Evolutionary conservation across 129 eudicot species (phyloP), one percentile per base, ranked within the genome.

Genomic region (Flaveria linearis): DNA sequence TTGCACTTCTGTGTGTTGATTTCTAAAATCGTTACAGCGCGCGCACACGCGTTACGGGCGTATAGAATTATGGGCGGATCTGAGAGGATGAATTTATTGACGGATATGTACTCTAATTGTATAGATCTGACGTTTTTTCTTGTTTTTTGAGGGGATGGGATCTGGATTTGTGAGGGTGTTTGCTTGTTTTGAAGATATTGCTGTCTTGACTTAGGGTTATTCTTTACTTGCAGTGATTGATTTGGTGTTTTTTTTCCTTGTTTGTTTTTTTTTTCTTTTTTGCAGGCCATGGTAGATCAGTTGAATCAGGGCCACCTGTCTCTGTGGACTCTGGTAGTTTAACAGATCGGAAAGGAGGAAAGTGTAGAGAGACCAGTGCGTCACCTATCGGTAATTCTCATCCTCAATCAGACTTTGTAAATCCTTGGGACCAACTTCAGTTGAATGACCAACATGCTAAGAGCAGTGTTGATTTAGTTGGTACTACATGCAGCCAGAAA

Each of bases 211-310:
- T 0, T 55, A 16, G 50, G 67, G n/a, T 57, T 57, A 18, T 76
- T 23, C 26, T 63, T 72, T 61, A 47, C 57, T 56, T 82, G 73
- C 64, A 71, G 2, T 68, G 63, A 72, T 82, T 41, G 41, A 47
- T 64, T 63, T 60, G 65, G 20, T 18, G 25, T 68, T 74, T 62
- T 45, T 72, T 57, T 45, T 45, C 13, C n/a, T 45, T 45, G 12
- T 45, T 23, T 58, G 58, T 8, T n/a, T 46, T 12, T 18, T 82
- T 62, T 80, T 58, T n/a, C 4, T 28, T 68, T 7, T 55, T 78
- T 85, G 83, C 80, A 92, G 98, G 93, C 86, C 87, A 86, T 86
- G 88, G 83, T 79, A 79, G 72, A 78, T 66, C 86, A 33, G 93
- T 78, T 28, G 96, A 85, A n/a, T 73, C 88, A 68, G 82, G 83